Conservation (phyloP, 2,329 filamentous ascomycete genomes). For the Alternaria angustiovoidea region DNA sequence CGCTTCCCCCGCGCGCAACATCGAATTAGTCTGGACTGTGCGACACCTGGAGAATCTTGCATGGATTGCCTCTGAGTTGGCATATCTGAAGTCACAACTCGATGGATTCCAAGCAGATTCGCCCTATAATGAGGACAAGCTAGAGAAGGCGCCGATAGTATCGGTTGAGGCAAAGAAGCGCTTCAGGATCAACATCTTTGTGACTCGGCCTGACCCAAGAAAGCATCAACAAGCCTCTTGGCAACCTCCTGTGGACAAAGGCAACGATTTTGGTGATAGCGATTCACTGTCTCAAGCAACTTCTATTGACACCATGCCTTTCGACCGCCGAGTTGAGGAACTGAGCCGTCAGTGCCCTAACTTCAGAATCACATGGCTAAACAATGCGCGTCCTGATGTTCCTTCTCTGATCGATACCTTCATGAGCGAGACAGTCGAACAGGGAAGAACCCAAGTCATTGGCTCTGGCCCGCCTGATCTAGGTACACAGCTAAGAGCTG, state of each 20-base stretch:
- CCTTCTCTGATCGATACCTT: background rate
- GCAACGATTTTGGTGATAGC: background rate
- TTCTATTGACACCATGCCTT: background rate
- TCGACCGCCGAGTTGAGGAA: slow-evolving; percentile 4
- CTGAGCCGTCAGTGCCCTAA: slow-evolving; percentile 3
- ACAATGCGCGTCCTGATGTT: slow-evolving; percentile 8
- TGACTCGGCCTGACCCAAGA: slow-evolving; percentile 2
- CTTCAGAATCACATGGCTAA: slow-evolving; percentile 10
- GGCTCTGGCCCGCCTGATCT: slow-evolving; percentile 1
- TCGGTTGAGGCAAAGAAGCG: background rate
- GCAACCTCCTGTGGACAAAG: background rate
- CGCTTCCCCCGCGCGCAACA: slow-evolving; percentile 6
- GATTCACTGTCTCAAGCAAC: background rate
- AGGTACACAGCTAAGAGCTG: slow-evolving; percentile 8
- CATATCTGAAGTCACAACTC: slow-evolving; percentile 8
- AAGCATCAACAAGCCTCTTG: background rate
- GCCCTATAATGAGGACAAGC: background rate
- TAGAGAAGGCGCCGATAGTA: slow-evolving; percentile 2
- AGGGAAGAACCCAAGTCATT: slow-evolving; percentile 5
- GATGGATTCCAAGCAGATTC: background rate
- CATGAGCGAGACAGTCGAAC: slow-evolving; percentile 10
- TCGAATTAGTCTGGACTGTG: slow-evolving; percentile 10
- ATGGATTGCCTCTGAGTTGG: background rate
- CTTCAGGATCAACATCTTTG: slow-evolving; percentile 9
- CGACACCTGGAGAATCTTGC: slow-evolving; percentile 11